Base-by-base conservation (phyloP, 2,329 filamentous ascomycete species). In the Waltergamsia citrina region DNA sequence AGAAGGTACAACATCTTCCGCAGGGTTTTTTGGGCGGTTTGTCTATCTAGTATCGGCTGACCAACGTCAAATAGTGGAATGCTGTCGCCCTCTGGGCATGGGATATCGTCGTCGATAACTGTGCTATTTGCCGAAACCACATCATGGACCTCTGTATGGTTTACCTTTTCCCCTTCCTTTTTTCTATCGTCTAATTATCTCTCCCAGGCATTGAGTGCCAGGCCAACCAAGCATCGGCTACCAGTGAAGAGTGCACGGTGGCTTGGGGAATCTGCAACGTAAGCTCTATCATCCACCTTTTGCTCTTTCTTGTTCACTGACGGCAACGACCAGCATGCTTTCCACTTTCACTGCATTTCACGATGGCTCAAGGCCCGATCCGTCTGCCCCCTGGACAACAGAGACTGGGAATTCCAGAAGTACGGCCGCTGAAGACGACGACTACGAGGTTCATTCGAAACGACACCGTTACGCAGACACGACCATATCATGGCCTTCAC, bases 381-480 rank as follows among this genome's bases (percentile, higher is more conserved):
- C 57, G 92, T 98, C 32, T 98, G 92, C 56, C 92, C 92, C 12
- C 69, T 98, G 29, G 92, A 98, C 65, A 98, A 98, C 65, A 73
- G 90, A 50, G 92, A 98, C 61, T 98, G 92, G 92, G 92, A 98
- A 57, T 98, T 96, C 69, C 92, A 98, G 63, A 98, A 96, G 62
- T 98, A 98, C 57, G 92, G 92, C 44, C 74, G 76, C 47, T 80
- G 59, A 54, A 25, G 18, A n/a, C 18, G 15, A 17, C 12, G 7
- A 4, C 15, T 11, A 14, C 4, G 27, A 15, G 8, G 27, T n/a
- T n/a, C n/a, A n/a, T n/a, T n/a, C n/a, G n/a, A n/a, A n/a, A n/a
- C n/a, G n/a, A n/a, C n/a, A n/a, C n/a, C n/a, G n/a, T n/a, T n/a
- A n/a, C n/a, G n/a, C n/a, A n/a, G n/a, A n/a, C n/a, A n/a, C n/a